Conservation (phyloP, 805 yeast species). For the Wickerhamomyces pijperi region DNA sequence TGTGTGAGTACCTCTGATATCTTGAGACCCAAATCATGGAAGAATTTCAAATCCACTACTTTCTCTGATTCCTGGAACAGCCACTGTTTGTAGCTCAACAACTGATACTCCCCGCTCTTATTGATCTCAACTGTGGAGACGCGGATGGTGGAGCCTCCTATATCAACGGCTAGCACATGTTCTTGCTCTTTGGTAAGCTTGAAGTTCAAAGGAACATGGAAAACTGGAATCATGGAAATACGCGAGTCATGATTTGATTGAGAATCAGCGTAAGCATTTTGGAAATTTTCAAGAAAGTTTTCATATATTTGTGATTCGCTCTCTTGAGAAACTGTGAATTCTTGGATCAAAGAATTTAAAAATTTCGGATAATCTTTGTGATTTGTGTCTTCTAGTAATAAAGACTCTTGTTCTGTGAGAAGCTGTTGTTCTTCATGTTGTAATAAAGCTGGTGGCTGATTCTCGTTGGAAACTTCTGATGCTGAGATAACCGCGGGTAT, state of each 20-base stretch:
- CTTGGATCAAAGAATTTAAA: neutral
- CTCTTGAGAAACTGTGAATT: neutral
- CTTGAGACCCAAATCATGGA: constrained; percentile 24
- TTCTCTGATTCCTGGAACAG: constrained; percentile 20
- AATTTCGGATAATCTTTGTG: too few species aligned
- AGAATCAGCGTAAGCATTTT: neutral
- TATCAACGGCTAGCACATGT: constrained; percentile 29
- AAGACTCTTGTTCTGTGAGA: too few species aligned
- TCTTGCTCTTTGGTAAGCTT: neutral
- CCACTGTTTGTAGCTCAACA: constrained; percentile 7
- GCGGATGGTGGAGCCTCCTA: constrained; percentile 48
- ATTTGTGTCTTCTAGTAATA: too few species aligned
- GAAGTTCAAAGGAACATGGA: constrained; percentile 1
- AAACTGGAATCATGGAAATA: constrained; percentile 10
- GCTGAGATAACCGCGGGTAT: too few species aligned
- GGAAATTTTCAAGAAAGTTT: neutral
- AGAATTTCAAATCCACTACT: constrained; percentile 29
- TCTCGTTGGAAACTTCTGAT: too few species aligned
- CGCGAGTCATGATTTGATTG: neutral
- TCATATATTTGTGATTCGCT: neutral
- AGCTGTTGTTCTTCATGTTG: neutral
- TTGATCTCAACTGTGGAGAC: constrained; percentile 17
- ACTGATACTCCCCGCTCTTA: neutral
- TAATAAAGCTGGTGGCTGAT: too few species aligned
- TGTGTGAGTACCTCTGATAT: constrained; percentile 5